Base-by-base conservation (phyloP, 2,329 filamentous ascomycete genomes). In the Pseudogymnoascus sp. region DNA sequence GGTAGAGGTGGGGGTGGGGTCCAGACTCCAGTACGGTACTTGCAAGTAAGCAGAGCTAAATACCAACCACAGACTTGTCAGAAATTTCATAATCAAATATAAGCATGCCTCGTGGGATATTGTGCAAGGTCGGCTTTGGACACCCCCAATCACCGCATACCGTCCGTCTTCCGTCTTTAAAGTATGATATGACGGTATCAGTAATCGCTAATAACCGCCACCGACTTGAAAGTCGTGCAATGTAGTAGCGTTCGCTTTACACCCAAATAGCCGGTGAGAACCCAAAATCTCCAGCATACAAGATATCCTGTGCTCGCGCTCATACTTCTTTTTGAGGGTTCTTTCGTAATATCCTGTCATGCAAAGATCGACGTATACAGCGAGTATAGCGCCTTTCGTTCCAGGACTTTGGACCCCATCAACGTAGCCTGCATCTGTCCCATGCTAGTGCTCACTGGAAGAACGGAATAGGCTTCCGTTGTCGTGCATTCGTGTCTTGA, bases 31-130 rank as follows among this genome's bases (percentile, higher is more conserved):
- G 25, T 54, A 18, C 25, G n/a, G 9, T 32, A 54, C 47, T 25
- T 18, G 32, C 47, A 54, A 54, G 47, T 54, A 32, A 54, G 47
- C 47, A 54, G 47, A 54, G 43, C 41, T 47, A 47, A 47, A n/a
- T n/a, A 47, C 41, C 22, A 11, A 30, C 47, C 30, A 54, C 47
- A 11, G 7, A 18, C 18, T 16, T 54, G 47, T 32, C 47, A 32
- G 47, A 16, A 54, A 54, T 54, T 54, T 54, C 9, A 32, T 54
- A 54, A 54, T 4, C 47, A 54, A 12, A 14, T 20, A 25, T n/a
- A 50, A 50, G 22, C 25, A 12, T 11, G 8, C 43, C 43, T 28
- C n/a, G 4, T 50, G n/a, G 25, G n/a, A 30, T 30, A 20, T 18
- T 54, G 25, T 54, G 28, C n/a, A 54, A 54, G 47, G 28, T 7